A percentile compares a stretch with the other conserved stretches of the same genome.
These are phyloP conservation scores for Sanghuangporus baumii DNA, from an alignment of 1,284 basidiomycete genomes.

Conservation along the genomic window DNA sequence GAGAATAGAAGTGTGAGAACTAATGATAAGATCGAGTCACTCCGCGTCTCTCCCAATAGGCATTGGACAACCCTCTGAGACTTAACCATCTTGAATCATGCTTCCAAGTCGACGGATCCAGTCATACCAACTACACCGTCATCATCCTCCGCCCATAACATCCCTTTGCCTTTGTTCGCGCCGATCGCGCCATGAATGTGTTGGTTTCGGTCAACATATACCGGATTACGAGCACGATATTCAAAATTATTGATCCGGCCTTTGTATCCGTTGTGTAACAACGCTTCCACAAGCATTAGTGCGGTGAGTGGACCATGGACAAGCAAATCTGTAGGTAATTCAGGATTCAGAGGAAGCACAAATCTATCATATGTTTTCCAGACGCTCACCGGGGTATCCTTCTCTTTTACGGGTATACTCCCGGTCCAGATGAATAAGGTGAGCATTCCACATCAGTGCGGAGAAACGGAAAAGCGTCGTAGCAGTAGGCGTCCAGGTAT, in stretches of 20 bases:
- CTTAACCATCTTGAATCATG: not conserved
- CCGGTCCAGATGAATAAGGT: conserved; percentile 69
- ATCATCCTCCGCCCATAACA: conserved; percentile 52
- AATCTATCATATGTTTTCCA: not conserved
- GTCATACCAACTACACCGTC: conserved; percentile 70
- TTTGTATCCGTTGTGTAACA: conserved; percentile 32
- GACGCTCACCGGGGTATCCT: conserved; percentile 40
- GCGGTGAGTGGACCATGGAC: conserved; percentile 82
- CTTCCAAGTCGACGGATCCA: conserved; percentile 33
- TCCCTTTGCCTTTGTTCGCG: conserved; percentile 28
- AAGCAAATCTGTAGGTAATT: conserved; percentile 50
- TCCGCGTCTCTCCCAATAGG: too few relatives aligned
- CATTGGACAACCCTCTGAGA: too few relatives aligned
- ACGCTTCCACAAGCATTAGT: conserved; percentile 66
- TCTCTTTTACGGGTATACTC: conserved; percentile 64
- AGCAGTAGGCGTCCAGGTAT: conserved; percentile 59
- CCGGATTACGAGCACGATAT: conserved; percentile 71
- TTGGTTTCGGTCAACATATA: conserved; percentile 58
- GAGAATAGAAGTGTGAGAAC: too few relatives aligned
- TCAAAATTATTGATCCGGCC: conserved; percentile 47
- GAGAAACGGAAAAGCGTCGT: conserved; percentile 81
- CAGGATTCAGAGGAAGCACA: not conserved
- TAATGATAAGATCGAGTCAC: too few relatives aligned
- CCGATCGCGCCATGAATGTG: conserved; percentile 49
- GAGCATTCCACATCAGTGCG: conserved; percentile 76